Conservation (phyloP, 148 eudicot genomes). For the Vaccinium myrtillus region DNA sequence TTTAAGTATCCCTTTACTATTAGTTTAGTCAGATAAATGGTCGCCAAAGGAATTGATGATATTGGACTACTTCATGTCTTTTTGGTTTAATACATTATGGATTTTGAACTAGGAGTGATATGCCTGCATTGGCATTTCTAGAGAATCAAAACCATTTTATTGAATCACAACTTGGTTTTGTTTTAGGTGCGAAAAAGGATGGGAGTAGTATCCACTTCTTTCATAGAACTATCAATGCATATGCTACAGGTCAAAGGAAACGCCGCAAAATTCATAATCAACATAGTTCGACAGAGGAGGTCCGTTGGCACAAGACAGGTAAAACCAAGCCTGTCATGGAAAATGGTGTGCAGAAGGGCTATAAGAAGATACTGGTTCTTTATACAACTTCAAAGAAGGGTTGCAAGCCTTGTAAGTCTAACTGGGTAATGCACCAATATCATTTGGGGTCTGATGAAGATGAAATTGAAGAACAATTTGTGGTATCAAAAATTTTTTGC, state of each 20-base stretch:
- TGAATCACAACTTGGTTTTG: not conserved
- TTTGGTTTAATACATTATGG: not conserved
- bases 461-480: constrained; percentile 59
- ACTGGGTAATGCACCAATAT: constrained; percentile 93
- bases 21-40: not conserved
- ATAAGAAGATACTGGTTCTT: constrained; percentile 79
- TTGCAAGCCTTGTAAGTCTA: constrained; percentile 53
- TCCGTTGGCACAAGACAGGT: constrained; percentile 91
- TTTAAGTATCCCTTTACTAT: not conserved
- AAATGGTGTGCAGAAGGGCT: constrained; percentile 67
- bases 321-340: constrained; percentile 60
- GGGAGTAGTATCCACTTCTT: constrained; percentile 67
- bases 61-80: not conserved
- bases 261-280: constrained; percentile 51
- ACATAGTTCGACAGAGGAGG: constrained; percentile 31
- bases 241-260: constrained; percentile 73
- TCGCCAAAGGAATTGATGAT: not conserved
- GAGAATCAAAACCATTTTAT: not conserved
- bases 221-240: constrained; percentile 64
- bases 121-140: not conserved
- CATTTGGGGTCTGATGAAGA: constrained; percentile 68
- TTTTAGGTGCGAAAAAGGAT: constrained; percentile 60
- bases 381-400: constrained; percentile 46
- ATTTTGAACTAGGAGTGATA: not conserved
- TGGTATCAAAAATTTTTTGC: constrained; percentile 70